These are phyloP conservation scores for Pelargonium cotyledonis DNA, from an alignment of 441 rosid species.

Conservation along the genomic window DNA sequence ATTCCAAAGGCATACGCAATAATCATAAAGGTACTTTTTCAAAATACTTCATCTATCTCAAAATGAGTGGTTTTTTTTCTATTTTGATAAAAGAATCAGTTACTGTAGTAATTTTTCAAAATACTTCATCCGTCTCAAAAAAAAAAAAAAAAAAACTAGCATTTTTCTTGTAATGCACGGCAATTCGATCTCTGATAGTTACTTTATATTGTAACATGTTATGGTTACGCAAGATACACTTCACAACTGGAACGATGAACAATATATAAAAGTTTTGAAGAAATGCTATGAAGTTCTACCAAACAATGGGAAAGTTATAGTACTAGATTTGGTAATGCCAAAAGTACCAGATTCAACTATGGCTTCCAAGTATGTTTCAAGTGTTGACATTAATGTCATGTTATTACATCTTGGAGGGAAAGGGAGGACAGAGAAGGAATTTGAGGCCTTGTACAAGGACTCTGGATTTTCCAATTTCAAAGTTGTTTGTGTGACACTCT, in stretches of 20 bases:
- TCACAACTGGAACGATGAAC: slow-evolving; percentile 21
- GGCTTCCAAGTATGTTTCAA: slow-evolving; percentile 8
- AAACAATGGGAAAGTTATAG: slow-evolving; percentile 14
- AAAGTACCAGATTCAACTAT: slow-evolving; percentile 11
- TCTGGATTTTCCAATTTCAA: slow-evolving; percentile 20
- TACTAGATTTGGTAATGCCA: slow-evolving; percentile 3
- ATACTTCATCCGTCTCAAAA: no score
- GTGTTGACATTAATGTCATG: slow-evolving; percentile 17
- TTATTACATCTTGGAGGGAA: slow-evolving; percentile 14
- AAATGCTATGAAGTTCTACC: slow-evolving; percentile 14
- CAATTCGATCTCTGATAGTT: no score
- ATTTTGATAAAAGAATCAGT: no score
- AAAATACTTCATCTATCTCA: no score
- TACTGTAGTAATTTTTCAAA: no score
- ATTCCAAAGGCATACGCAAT: not conserved
- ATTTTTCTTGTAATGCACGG: no score
- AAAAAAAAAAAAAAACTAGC: no score
- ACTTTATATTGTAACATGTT: no score
- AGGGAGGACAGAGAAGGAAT: slow-evolving; percentile 21
- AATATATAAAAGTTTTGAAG: slow-evolving; percentile 14
- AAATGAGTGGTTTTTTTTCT: no score
- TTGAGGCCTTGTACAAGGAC: slow-evolving; percentile 11
- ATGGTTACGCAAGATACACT: not conserved
- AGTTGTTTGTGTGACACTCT: slow-evolving; percentile 3
- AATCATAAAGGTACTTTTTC: not conserved